Conservation (phyloP, 2,329 filamentous ascomycete species). For the Pseudocercospora macadamiae region DNA sequence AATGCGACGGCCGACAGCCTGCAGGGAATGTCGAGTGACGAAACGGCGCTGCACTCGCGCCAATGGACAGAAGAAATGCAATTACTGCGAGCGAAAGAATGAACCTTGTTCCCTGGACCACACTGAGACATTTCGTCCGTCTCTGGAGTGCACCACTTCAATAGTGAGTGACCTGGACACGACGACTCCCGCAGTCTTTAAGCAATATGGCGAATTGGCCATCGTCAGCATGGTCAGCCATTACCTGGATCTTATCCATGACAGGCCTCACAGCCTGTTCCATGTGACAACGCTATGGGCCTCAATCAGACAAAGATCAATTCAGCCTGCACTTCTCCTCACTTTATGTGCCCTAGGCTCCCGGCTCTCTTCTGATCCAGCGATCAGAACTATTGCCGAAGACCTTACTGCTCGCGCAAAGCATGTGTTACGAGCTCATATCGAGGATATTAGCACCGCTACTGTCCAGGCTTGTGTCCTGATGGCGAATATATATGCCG, state of each 20-base stretch:
- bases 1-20: background rate
- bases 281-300: constrained; percentile 32
- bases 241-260: constrained; percentile 41
- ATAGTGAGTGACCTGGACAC: too few species aligned
- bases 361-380: background rate
- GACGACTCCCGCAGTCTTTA: too few species aligned
- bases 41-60: background rate
- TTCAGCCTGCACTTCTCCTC: background rate
- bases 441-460: constrained; percentile 42
- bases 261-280: constrained; percentile 41
- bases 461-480: constrained; percentile 48
- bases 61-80: background rate
- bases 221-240: constrained; percentile 26
- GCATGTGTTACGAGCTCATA: constrained; percentile 30
- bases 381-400: background rate
- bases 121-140: too few species aligned
- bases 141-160: too few species aligned
- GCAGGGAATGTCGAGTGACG: background rate
- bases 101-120: too few species aligned
- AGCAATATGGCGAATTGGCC: background rate
- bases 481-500: constrained; percentile 40
- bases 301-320: background rate
- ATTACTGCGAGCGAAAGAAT: too few species aligned
- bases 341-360: constrained; percentile 2
- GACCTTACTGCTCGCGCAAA: constrained; percentile 18